Conservation (phyloP, 2,329 filamentous ascomycete genomes). For the Nigrograna mackinnonii region DNA sequence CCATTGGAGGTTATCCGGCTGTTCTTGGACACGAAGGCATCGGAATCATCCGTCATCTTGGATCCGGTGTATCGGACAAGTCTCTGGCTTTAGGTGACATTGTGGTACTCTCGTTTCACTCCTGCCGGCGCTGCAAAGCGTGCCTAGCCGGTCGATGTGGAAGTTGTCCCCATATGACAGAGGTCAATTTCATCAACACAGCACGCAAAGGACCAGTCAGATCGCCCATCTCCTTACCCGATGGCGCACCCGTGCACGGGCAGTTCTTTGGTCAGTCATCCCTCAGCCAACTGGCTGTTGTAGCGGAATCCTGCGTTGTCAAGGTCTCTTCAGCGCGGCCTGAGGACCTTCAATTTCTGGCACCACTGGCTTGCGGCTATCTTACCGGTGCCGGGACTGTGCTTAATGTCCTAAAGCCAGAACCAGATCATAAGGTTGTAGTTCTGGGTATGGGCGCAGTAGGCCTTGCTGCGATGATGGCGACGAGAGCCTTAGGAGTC, state of each 20-base stretch:
- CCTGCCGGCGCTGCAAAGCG: neutral
- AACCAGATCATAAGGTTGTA: neutral
- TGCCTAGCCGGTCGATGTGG: neutral
- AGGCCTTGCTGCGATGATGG: neutral
- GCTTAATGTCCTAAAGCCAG: neutral
- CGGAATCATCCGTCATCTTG: neutral
- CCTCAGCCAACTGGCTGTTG: neutral
- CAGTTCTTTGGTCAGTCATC: constrained; percentile 1
- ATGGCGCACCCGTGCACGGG: neutral
- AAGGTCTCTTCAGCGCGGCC: neutral
- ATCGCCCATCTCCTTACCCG: neutral
- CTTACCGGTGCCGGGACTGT: neutral
- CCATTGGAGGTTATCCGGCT: neutral
- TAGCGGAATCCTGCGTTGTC: neutral
- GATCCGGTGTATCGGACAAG: neutral
- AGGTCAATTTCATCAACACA: neutral
- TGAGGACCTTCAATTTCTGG: neutral
- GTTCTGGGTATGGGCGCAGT: neutral
- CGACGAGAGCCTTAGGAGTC: neutral
- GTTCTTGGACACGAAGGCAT: neutral
- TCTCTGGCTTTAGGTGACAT: neutral
- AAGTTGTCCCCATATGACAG: neutral
- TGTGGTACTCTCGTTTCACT: neutral
- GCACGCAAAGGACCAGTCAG: neutral
- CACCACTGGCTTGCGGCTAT: neutral